A percentile compares a stretch with the other conserved stretches of the same genome.
Conservation (phyloP, 305 asterid genomes). For the Euphrasia arctica region DNA sequence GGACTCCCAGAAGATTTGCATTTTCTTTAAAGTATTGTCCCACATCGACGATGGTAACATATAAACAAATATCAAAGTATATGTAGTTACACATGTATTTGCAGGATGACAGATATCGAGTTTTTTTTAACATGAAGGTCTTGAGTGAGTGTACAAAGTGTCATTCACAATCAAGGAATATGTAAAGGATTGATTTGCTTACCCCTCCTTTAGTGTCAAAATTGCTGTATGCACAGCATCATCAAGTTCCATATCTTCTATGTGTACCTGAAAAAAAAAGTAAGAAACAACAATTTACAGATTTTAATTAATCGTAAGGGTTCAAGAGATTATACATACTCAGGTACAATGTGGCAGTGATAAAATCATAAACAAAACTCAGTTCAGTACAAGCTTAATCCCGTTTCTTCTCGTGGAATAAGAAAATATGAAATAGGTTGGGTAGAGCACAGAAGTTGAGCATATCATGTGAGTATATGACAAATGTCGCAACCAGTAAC, state of each 20-base stretch:
- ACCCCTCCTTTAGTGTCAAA: constrained; percentile 97
- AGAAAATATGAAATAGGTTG: not conserved
- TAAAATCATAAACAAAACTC: not conserved
- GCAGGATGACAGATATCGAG: not conserved
- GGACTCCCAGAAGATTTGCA: not conserved
- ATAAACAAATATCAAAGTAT: not conserved
- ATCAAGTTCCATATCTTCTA: constrained; percentile 91
- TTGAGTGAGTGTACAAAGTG: not conserved
- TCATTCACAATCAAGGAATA: not conserved
- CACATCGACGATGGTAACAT: not conserved
- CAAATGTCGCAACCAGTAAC: not conserved
- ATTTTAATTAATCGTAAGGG: too few relatives aligned
- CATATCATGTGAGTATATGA: not conserved
- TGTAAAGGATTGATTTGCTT: constrained; percentile 22
- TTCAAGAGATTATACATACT: not conserved
- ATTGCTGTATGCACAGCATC: constrained; percentile 98
- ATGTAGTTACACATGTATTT: not conserved
- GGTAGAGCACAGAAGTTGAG: constrained; percentile 7
- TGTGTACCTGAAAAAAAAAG: constrained; percentile 50
- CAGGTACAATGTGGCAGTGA: not conserved
- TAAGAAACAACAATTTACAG: not conserved
- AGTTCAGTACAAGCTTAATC: constrained; percentile 1
- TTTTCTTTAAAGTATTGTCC: too few relatives aligned
- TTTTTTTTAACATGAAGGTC: not conserved
- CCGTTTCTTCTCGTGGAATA: not conserved